Percentiles rank a stretch among this genome's conserved stretches.
phyloP scores from a whole-genome alignment of 208 protist genomes.

The Porcisia hertigi region DNA sequence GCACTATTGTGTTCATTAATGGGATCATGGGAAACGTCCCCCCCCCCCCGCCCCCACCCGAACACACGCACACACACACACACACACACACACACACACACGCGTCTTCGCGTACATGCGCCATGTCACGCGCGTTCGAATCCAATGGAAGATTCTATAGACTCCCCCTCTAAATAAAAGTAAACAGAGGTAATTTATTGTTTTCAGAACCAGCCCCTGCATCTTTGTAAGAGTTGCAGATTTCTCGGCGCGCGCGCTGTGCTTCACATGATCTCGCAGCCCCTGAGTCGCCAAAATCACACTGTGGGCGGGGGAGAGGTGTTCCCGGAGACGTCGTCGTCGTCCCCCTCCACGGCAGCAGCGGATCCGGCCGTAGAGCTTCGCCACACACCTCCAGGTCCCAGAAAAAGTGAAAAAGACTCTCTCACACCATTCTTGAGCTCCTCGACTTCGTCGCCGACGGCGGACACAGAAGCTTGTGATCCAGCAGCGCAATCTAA shows the following conservation, averaged over 20 bases:
- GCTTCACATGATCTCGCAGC: not conserved
- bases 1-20: too few species aligned
- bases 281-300: not conserved
- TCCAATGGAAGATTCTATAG: too few species aligned
- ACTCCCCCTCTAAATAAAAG: too few species aligned
- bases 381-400: not conserved
- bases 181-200: too few species aligned
- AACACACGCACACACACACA: not conserved
- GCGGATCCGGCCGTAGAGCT: not conserved
- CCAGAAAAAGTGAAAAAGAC: not conserved
- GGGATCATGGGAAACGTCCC: not conserved
- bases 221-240: too few species aligned
- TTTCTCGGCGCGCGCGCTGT: not conserved
- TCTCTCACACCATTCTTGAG: not conserved
- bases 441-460: constrained; percentile 3
- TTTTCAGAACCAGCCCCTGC: too few species aligned
- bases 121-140: too few species aligned
- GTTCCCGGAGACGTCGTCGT: not conserved
- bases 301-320: not conserved
- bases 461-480: not conserved
- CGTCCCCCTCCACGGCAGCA: not conserved
- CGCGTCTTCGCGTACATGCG: not conserved
- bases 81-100: not conserved
- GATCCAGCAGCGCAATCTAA: not conserved
- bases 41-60: not conserved